A percentile compares a stretch with the other conserved stretches of the same genome.
Conservation (phyloP, 2,329 filamentous ascomycete species). For the Penicillium sp. region DNA sequence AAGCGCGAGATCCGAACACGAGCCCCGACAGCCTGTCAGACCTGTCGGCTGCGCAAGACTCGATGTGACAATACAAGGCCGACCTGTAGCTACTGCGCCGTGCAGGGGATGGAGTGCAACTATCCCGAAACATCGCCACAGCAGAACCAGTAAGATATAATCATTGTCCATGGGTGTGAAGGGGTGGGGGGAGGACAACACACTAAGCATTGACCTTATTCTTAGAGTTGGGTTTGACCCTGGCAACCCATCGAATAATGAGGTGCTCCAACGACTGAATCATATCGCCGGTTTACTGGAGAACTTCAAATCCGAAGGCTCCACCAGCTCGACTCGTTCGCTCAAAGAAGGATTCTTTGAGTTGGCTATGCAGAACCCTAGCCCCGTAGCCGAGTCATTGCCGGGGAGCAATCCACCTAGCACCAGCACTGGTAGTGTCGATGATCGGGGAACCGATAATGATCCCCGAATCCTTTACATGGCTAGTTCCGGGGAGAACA, state of each 20-base stretch:
- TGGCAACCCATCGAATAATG: constrained; percentile 15
- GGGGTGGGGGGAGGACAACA: neutral
- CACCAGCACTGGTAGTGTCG: constrained; percentile 10
- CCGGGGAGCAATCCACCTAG: constrained; percentile 7
- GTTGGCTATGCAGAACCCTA: constrained; percentile 13
- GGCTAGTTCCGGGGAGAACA: constrained; percentile 24
- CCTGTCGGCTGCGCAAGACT: constrained; percentile 27
- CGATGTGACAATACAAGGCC: constrained; percentile 28
- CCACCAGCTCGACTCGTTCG: constrained; percentile 17
- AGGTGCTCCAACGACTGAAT: constrained; percentile 22
- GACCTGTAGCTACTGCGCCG: constrained; percentile 26
- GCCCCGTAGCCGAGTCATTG: constrained; percentile 14
- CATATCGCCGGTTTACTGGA: constrained; percentile 25
- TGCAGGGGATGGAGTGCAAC: constrained; percentile 24
- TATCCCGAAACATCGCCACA: constrained; percentile 25
- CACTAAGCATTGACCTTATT: neutral
- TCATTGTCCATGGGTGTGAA: neutral
- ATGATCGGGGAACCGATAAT: constrained; percentile 18
- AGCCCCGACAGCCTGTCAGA: constrained; percentile 29
- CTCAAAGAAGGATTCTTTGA: constrained; percentile 20
- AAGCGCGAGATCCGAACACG: constrained; percentile 28
- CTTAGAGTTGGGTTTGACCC: constrained; percentile 20
- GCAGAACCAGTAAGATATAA: constrained; percentile 21
- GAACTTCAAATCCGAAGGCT: constrained; percentile 23
- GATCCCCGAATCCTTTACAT: constrained; percentile 23